Conservation (phyloP, 805 yeast genomes). For the Myxozyma lipomycoides region DNA sequence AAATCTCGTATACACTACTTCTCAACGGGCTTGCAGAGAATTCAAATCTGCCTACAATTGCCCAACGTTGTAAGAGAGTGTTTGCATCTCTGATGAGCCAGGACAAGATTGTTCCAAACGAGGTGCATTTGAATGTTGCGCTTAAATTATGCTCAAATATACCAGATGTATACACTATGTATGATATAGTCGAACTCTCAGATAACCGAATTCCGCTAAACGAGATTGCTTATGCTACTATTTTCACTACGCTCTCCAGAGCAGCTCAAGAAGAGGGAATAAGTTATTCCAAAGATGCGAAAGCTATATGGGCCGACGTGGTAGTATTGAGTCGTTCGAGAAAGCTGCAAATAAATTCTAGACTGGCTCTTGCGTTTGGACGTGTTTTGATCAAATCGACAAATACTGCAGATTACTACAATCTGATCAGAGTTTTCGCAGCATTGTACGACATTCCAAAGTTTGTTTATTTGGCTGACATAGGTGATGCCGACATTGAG, state of each 20-base stretch:
- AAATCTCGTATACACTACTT: slow-evolving; percentile 12
- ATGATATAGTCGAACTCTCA: slow-evolving; percentile 10
- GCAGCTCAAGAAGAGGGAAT: not conserved
- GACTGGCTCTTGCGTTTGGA: slow-evolving; percentile 6
- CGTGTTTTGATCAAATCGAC: slow-evolving; percentile 14
- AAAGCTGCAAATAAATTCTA: not conserved
- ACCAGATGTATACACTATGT: slow-evolving; percentile 8
- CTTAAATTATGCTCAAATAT: slow-evolving; percentile 12
- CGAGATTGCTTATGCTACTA: slow-evolving; percentile 8
- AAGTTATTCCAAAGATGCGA: not conserved
- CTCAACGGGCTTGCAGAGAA: slow-evolving; percentile 20
- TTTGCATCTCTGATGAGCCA: slow-evolving; percentile 5
- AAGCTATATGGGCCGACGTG: slow-evolving; percentile 12
- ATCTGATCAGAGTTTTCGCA: slow-evolving; percentile 1
- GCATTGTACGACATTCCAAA: slow-evolving; percentile 6
- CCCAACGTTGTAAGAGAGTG: slow-evolving; percentile 1
- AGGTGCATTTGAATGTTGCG: slow-evolving; percentile 19
- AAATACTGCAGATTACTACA: not conserved
- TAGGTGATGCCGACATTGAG: not conserved
- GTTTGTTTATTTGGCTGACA: not conserved
- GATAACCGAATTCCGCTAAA: slow-evolving; percentile 7
- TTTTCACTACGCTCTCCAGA: slow-evolving; percentile 9
- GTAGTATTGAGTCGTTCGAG: not conserved
- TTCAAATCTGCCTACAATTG: slow-evolving; percentile 6
- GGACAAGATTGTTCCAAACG: not conserved